Base-by-base conservation (phyloP, 805 yeast genomes). In the Candida chauliodis region DNA sequence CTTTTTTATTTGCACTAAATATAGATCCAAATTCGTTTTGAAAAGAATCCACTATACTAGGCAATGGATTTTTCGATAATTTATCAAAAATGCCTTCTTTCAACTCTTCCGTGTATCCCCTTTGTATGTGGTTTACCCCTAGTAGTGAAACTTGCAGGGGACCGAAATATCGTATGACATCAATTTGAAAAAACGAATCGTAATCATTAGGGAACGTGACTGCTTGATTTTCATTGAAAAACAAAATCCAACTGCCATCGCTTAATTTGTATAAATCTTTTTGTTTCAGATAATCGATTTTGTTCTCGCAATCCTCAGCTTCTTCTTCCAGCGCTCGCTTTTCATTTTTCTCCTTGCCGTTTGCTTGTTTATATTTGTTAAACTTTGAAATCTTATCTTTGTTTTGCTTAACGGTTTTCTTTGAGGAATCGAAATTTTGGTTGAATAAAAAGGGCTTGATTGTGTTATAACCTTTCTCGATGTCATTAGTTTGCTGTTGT, bases 381-480 rank as follows among this genome's bases (percentile, higher is more conserved):
- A 56, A 53, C 21, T 43, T 41, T 3, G 43, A 37, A 6, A 52
- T 37, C 6, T 42, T 46, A 10, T 45, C 50, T 27, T 45, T 42
- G n/a, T 37, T 30, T 14, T 41, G 41, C 24, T 40, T 31, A n/a
- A 22, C 32, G 13, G 35, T 42, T 37, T 22, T 28, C 14, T 34
- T 37, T 8, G 10, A 23, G 16, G 7, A 23, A 8, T 25, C 36
- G 8, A 31, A 30, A 33, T 34, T 47, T 30, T 45, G 46, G 15
- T 47, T 34, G 30, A 50, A 48, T 11, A 50, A 49, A 43, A 54
- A 63, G 8, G 76, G 71, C 40, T 66, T 61, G 29, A 71, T 51
- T 9, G 53, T 49, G 13, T 52, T 44, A 52, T 74, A 85, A 0
- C 75, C 75, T 4, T 51, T 50, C 55, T 90, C 97, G 15, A 90